Base-by-base conservation (phyloP, 768 basidiomycete genomes). In the Tricholomella constricta region DNA sequence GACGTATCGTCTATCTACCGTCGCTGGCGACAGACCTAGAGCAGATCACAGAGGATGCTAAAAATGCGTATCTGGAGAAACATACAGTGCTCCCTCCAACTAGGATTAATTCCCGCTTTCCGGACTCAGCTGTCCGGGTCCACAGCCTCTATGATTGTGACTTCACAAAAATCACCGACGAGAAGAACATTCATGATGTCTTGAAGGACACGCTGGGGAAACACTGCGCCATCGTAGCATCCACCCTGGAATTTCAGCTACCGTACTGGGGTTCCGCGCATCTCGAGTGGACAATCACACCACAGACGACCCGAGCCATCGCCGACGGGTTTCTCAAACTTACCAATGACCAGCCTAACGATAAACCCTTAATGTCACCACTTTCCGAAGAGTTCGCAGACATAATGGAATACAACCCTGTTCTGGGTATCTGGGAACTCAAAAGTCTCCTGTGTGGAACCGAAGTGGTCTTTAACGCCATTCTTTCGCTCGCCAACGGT, bases 1-100 rank as follows among this genome's bases (percentile, higher is more conserved):
- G 5, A 8, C 43, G 38, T 11, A 32, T 58, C 4, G 45, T 48
- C 19, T 54, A 54, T 25, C 32, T 40, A 32, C 52, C 52, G 6
- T 34, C 40, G 9, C 37, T 58, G 12, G 29, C 20, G 0, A n/a
- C 31, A 6, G 56, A 48, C 2, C 27, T 57, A 14, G 27, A 50
- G 20, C 7, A 4, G 1, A 46, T 54, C 14, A 43, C 48, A 7
- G 48, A 51, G 2, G 26, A 49, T 17, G 43, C 56, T 42, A 25
- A 54, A 3, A 10, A 10, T 8, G n/a, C 34, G 0, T 52, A 52
- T 40, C 15, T 44, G 8, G 1, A 12, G 14, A 1, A 11, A 22
- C n/a, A 29, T 7, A 17, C 25, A 31, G 22, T 35, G 31, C 26
- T 52, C 19, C 46, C 36, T 4, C 7, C 23, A 2, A 26, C 9